Base-by-base conservation (phyloP, 768 basidiomycete species). In the Leucocoprinus leucothites region DNA sequence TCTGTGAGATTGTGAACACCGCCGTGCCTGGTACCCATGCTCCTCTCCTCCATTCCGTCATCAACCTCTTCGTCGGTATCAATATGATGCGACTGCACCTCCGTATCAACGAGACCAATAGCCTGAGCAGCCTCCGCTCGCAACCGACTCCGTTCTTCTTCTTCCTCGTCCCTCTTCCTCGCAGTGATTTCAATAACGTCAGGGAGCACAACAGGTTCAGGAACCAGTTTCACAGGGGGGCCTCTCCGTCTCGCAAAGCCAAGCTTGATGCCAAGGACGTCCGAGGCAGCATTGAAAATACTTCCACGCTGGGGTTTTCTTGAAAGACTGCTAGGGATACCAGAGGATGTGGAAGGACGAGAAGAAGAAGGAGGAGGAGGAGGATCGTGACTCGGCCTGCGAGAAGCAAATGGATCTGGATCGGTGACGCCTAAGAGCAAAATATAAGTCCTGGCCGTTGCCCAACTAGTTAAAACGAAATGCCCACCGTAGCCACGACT, bases 181-280 rank as follows among this genome's bases (percentile, higher is more conserved):
- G 81, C 82, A 45, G 70, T 76, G 48, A 91, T 89, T 65, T 91
- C 88, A 54, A 91, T 86, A 48, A 91, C 85, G 36, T 81, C 87
- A 16, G 87, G 81, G 48, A 87, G 70, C 40, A 85, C 66, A 24
- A 81, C 66, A 19, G 75, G 74, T 50, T 65, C 69, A n/a, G 74
- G 62, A 34, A 68, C 60, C 38, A 69, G 72, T 53, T 68, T 65
- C 36, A 66, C 62, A 51, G 71, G 60, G 46, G 75, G 78, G 43
- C 69, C 69, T 53, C 72, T 78, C 31, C 78, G 75, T 38, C 38
- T 38, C 11, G 16, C 38, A 8, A 38, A 13, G 24, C 76, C 75
- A 51, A 83, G 72, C 61, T 70, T 82, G 53, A 81, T 68, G 53
- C 71, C 67, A 26, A 85, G 65, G 0, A 75, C 79, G 58, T 79